phyloP scores from a whole-genome alignment of 2,329 filamentous ascomycete genomes.

The Colletotrichum brevisporum region DNA sequence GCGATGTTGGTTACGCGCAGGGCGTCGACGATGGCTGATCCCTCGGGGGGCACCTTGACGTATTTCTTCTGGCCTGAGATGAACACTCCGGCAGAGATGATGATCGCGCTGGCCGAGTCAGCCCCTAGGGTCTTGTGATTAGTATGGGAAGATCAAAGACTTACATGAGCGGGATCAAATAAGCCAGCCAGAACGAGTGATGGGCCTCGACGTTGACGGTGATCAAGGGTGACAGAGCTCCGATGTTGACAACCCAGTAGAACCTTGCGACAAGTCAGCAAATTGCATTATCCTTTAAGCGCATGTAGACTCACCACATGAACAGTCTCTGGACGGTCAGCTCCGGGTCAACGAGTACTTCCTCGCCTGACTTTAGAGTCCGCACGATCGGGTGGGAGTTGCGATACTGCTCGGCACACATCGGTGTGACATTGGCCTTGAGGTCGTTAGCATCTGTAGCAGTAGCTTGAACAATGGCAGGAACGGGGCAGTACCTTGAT shows the following conservation, averaged over 20 bases:
- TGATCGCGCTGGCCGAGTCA: constrained; percentile 19
- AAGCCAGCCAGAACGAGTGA: constrained; percentile 34
- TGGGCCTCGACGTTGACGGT: constrained; percentile 31
- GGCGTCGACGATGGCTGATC: constrained; percentile 38
- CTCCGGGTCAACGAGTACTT: constrained; percentile 76
- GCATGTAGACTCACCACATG: constrained; percentile 56
- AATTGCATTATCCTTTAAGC: neutral
- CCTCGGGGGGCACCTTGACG: constrained; percentile 24
- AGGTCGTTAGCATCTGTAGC: too few species aligned
- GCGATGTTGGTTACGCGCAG: constrained; percentile 42
- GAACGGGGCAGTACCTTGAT: constrained; percentile 59
- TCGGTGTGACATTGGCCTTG: constrained; percentile 70
- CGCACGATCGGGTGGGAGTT: constrained; percentile 63
- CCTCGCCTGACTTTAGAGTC: constrained; percentile 64
- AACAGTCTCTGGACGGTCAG: constrained; percentile 78
- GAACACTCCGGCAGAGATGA: constrained; percentile 24
- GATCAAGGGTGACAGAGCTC: constrained; percentile 67
- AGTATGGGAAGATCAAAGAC: neutral
- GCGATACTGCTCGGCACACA: constrained; percentile 77
- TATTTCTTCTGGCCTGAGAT: constrained; percentile 31
- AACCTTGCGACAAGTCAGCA: constrained; percentile 63
- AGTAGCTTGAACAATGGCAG: too few species aligned
- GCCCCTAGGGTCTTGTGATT: fast-evolving
- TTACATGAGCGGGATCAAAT: constrained; percentile 43
- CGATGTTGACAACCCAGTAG: constrained; percentile 69